Evolutionary conservation across 192 early-diverging fungal species (phyloP), one percentile per base, ranked within the genome.

Genomic region (Coemansia sp.): DNA sequence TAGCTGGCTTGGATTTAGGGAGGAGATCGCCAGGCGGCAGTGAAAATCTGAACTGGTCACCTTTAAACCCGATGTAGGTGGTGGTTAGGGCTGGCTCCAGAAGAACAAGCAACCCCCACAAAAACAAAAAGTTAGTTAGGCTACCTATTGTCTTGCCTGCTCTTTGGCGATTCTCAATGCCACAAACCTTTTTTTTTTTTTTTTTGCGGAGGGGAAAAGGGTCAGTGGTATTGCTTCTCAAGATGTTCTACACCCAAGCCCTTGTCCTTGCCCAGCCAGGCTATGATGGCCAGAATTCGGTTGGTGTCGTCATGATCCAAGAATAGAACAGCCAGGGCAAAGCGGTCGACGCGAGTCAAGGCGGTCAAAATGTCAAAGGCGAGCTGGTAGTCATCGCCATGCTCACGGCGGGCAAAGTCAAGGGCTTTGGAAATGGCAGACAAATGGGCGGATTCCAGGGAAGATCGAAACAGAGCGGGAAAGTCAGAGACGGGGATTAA

Each of bases 281-380:
- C 16, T n/a, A 42, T 42, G 6, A 37, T 36, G 11, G 14, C 14
- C 10, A 42, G 47, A 13, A 69, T 60, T 26, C 23, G 20, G 13
- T 47, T 33, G 25, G 59, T 56, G 62, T 52, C 62, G 18, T 33
- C 50, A 35, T 21, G 18, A 31, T 53, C 63, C 48, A 60, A 20
- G 25, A 71, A 71, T 13, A 71, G 56, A 8, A 62, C 20, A 3
- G 69, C 69, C 13, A 71, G 39, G 3, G 37, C 42, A 60, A 64
- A 64, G 18, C 69, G 62, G 11, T 62, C 62, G 39, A 60, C 25
- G 11, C 23, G 18, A 31, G 62, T 23, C 14, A 64, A 57, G 4
- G 58, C 28, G 2, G 61, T 37, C 21, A 64, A 28, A 1, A 65
- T 36, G 14, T 52, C 50, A 25, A 25, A 20, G 14, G n/a, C 62